These are phyloP conservation scores for Pseudogymnoascus sp. DNA, from an alignment of 2,329 filamentous ascomycete genomes.

Conservation along the genomic window DNA sequence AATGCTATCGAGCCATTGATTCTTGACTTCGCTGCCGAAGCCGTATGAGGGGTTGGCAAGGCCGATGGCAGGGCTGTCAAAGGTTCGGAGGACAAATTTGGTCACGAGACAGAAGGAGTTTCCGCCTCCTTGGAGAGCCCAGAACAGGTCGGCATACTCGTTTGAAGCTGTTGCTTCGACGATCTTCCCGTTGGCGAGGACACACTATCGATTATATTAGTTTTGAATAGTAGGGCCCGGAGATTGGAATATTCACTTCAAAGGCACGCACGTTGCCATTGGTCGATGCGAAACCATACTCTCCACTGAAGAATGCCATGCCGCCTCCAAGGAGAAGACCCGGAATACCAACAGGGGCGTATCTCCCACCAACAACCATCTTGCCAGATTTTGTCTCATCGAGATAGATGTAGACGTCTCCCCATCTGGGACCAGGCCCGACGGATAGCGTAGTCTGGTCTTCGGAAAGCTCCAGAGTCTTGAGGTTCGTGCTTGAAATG, in stretches of 20 bases:
- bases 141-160: slow-evolving; percentile 28
- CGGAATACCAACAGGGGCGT: slow-evolving; percentile 11
- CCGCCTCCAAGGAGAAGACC: slow-evolving; percentile 14
- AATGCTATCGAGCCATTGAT: slow-evolving; percentile 12
- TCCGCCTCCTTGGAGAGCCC: slow-evolving; percentile 31
- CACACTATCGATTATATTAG: neutral
- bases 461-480: slow-evolving; percentile 18
- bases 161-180: slow-evolving; percentile 21
- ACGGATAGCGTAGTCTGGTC: slow-evolving; percentile 8
- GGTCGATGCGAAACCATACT: slow-evolving; percentile 31
- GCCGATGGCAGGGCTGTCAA: slow-evolving; percentile 12
- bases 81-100: slow-evolving; percentile 19
- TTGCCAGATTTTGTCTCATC: neutral
- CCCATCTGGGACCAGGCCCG: slow-evolving; percentile 7
- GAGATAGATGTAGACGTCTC: slow-evolving; percentile 11
- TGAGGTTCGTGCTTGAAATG: slow-evolving; percentile 11
- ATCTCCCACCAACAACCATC: slow-evolving; percentile 12
- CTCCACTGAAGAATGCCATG: slow-evolving; percentile 26
- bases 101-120: slow-evolving; percentile 32
- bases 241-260: neutral
- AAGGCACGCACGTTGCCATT: slow-evolving; percentile 16
- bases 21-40: slow-evolving; percentile 12
- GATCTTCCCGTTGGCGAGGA: slow-evolving; percentile 16
- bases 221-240: neutral
- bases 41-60: slow-evolving; percentile 12